phyloP scores from a whole-genome alignment of 2,329 filamentous ascomycete species.

The Cordyceps tenuipes region DNA sequence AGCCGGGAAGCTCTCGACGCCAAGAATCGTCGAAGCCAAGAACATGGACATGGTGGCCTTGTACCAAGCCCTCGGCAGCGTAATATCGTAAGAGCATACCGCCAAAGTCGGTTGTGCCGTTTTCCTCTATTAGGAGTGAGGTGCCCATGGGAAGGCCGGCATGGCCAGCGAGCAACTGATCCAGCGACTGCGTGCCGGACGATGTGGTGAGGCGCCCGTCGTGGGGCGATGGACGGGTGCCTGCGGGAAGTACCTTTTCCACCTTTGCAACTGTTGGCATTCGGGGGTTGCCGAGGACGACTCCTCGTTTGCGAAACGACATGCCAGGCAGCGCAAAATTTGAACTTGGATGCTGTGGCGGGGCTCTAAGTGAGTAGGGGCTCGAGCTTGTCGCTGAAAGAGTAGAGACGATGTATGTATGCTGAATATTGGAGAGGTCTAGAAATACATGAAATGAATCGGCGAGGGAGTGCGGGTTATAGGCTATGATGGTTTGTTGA shows the following conservation, averaged over 20 bases:
- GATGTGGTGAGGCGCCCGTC: constrained; percentile 86
- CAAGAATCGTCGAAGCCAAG: constrained; percentile 73
- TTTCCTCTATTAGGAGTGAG: constrained; percentile 74
- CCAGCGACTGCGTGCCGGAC: constrained; percentile 79
- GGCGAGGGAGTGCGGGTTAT: not conserved
- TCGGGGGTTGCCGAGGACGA: constrained; percentile 35
- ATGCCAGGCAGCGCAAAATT: constrained; percentile 25
- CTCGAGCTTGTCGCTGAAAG: not conserved
- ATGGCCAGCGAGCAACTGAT: constrained; percentile 78
- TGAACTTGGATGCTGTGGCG: not conserved
- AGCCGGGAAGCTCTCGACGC: constrained; percentile 74
- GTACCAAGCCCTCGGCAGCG: constrained; percentile 84
- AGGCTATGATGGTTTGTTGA: not conserved
- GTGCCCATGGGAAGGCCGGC: constrained; percentile 75
- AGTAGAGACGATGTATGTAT: not conserved
- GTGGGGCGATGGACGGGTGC: constrained; percentile 73
- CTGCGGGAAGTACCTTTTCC: constrained; percentile 33
- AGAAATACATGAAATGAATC: not conserved
- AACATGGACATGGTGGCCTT: constrained; percentile 82
- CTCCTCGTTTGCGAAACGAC: constrained; percentile 51
- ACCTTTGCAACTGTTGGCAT: constrained; percentile 18
- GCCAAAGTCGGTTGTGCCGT: constrained; percentile 88
- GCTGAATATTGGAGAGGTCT: not conserved
- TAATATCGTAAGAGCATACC: constrained; percentile 79
- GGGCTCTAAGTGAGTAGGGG: not conserved